Conservation (phyloP, 2,329 filamentous ascomycete species). For the Biscogniauxia mediterranea region DNA sequence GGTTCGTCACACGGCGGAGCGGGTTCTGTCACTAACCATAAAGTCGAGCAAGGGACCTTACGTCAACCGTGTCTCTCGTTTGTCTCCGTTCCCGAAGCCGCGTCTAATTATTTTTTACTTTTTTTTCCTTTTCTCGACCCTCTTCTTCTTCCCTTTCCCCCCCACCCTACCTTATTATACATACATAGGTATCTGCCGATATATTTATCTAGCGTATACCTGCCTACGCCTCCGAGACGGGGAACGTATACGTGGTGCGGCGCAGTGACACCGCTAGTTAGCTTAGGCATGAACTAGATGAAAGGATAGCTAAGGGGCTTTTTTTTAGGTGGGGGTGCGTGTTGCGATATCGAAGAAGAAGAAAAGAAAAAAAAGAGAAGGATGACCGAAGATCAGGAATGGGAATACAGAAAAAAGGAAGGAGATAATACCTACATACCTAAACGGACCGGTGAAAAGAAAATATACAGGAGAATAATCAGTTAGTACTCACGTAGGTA, state of each 20-base stretch:
- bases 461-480: too few species aligned
- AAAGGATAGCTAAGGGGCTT: background rate
- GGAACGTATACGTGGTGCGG: background rate
- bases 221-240: background rate
- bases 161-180: too few species aligned
- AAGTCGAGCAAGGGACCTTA: background rate
- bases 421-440: too few species aligned
- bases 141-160: background rate
- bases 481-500: too few species aligned
- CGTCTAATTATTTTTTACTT: background rate
- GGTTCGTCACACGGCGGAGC: background rate
- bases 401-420: too few species aligned
- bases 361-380: background rate
- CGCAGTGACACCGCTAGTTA: background rate
- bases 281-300: background rate
- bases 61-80: background rate
- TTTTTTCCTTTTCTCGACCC: background rate
- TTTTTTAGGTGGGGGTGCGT: background rate
- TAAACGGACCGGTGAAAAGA: too few species aligned
- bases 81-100: background rate
- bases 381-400: background rate
- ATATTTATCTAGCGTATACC: too few species aligned
- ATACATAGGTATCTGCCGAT: too few species aligned
- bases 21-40: background rate
- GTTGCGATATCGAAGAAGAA: too few species aligned